Base-by-base conservation (phyloP, 2,329 filamentous ascomycete genomes). In the Fusarium sp. region DNA sequence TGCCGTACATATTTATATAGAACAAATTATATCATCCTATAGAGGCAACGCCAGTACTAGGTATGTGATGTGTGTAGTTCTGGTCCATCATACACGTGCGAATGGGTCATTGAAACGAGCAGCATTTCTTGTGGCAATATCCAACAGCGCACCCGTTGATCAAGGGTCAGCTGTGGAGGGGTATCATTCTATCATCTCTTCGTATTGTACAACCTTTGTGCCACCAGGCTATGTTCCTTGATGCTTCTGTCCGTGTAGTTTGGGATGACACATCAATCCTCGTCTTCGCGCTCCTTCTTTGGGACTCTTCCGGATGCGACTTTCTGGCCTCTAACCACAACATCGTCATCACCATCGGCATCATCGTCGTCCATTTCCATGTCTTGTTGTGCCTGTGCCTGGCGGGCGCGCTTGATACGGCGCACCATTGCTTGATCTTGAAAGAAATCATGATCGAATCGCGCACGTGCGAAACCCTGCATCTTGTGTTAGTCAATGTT, bases 341-440 rank as follows among this genome's bases (percentile, higher is more conserved):
- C 54, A 3, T 78, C 75, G 30, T 74, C 71, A 14, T 76, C 71
- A n/a, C 53, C 69, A 2, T 73, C 67, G 3, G 71, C 71, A 0
- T 74, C 70, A 1, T 79, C 76, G 3, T 77, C 74, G 7, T 79
- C 77, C 38, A 77, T 72, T 9, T 78, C 76, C 42, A 85, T 81
- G n/a, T 81, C 79, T n/a, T 82, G 79, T 20, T 80, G 78, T 63
- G 79, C 78, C 58, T 82, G 81, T 4, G 81, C 80, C 51, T 84
- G 81, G 62, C 83, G 81, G 10, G 85, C 81, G 9, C 89, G 86
- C 77, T 86, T 83, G 57, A 92, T 88, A 71, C 86, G 85, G 42
- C 89, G 86, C 25, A 87, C 77, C 64, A 91, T 82, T 16, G 87
- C 79, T 45, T 84, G 81, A 71, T 92, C 89, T 20, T 83, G 80